Conservation (phyloP, 2,329 filamentous ascomycete species). For the Rhinocladiella mackenziei region DNA sequence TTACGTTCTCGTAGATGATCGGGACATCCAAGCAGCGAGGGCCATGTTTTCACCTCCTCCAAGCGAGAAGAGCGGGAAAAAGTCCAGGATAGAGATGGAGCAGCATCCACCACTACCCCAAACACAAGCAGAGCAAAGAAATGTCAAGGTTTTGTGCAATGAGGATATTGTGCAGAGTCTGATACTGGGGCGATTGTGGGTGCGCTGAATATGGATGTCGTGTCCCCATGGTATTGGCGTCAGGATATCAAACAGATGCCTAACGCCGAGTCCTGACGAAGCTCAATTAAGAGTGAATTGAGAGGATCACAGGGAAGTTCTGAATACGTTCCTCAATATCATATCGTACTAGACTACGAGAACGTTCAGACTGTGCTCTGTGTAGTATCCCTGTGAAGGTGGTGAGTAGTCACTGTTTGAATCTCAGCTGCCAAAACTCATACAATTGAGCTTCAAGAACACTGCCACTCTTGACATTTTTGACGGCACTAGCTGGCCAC, state of each 20-base stretch:
- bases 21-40: constrained; percentile 52
- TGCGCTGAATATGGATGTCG: constrained; percentile 3
- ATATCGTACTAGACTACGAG: too few relatives aligned
- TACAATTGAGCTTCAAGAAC: too few relatives aligned
- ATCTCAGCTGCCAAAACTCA: too few relatives aligned
- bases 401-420: too few relatives aligned
- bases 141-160: constrained; percentile 67
- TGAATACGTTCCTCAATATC: too few relatives aligned
- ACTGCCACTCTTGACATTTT: too few relatives aligned
- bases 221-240: background rate
- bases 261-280: too few relatives aligned
- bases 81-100: constrained; percentile 31
- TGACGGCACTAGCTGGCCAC: too few relatives aligned
- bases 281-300: too few relatives aligned
- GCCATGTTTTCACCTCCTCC: constrained; percentile 37
- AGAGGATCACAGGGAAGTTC: too few relatives aligned
- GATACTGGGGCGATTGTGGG: constrained; percentile 69
- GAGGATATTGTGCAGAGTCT: constrained; percentile 90
- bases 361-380: too few relatives aligned
- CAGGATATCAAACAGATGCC: background rate
- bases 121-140: constrained; percentile 37
- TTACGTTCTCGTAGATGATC: constrained; percentile 75
- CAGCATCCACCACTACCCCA: background rate
- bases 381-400: too few relatives aligned
- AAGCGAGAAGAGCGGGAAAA: constrained; percentile 2